Evolutionary conservation across 441 rosid genomes (phyloP), one percentile per base, ranked within the genome.

Genomic region (Geranium incanum): DNA sequence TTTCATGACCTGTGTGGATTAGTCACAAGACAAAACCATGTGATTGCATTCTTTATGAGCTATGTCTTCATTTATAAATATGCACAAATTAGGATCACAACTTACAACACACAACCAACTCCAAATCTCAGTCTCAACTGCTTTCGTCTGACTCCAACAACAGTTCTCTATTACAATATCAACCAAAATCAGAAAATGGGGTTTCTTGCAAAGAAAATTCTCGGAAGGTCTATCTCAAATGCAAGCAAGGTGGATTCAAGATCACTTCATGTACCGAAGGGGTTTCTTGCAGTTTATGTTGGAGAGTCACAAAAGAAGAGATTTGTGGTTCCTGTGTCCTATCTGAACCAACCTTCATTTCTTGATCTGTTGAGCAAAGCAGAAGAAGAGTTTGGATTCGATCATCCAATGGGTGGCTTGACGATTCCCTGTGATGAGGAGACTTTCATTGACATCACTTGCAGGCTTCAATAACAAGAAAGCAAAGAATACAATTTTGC

Each of bases 201-300:
- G 0, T 50, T 55, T 55, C 62, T n/a, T 55, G 62, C 19, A 0
- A 55, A 55, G 62, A 18, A 55, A 15, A 55, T 55, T 55, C 19
- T 55, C 19, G 6, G 62, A n/a, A n/a, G 62, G 19, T 50, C 15
- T 50, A 4, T 50, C 15, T 11, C 13, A n/a, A 55, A 18, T n/a
- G 21, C 19, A 55, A 15, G 6, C 0, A 55, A 50, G 13, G 57
- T 50, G 57, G 57, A 50, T 50, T 50, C 57, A 59, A 16, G 8
- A 16, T 16, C 36, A 1, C 0, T 21, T 21, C 8, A 67, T 72
- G 81, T 73, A 8, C 87, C 84, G 0, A 84, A 83, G 69, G 89
- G 88, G 50, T 82, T 81, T 43, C n/a, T 87, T 41, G 84, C 81
- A 5, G 83, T 84, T 39, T 84, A 86, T 45, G 85, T 85, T 45